Base-by-base conservation (phyloP, 306 rosid species). In the Pterocarpus macrocarpus region DNA sequence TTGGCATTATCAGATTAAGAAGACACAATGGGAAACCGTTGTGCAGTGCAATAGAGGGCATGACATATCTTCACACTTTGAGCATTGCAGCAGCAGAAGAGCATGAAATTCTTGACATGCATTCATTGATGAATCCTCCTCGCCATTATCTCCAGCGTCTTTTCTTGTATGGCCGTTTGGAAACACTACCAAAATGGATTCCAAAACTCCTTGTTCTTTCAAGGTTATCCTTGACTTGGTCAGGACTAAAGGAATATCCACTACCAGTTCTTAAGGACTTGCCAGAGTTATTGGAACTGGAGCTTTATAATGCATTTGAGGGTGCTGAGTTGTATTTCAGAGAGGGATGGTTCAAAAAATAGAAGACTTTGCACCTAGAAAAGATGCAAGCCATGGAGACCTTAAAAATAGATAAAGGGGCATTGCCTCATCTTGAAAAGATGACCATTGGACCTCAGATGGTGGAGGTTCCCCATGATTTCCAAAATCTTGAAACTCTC, bases 211-310 rank as follows among this genome's bases (percentile, higher is more conserved):
- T 36, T 9, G 9, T 11, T 55, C 15, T 73, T 28, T 63, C 32
- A 2, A 33, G 10, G 43, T 2, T 56, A 22, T 2, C 1, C 35
- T 34, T 73, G 35, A 1, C 1, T 35, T 73, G 65, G 65, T 73
- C 77, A 36, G 32, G 64, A 13, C 62, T 55, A 39, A 38, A 1
- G 33, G 66, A 73, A 28, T 36, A 78, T 55, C 64, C 67, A 41
- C 39, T 78, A 2, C 16, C 39, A 28, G 3, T 30, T 45, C 59
- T n/a, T n/a, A n/a, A n/a, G n/a, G n/a, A n/a, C n/a, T n/a, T n/a
- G n/a, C n/a, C n/a, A n/a, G n/a, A n/a, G n/a, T n/a, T n/a, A n/a
- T n/a, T n/a, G n/a, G n/a, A n/a, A n/a, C n/a, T n/a, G n/a, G n/a
- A n/a, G n/a, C n/a, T n/a, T n/a, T n/a, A n/a, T n/a, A n/a, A n/a